Conservation (phyloP, 1,139 yeast species). For the Candida sojae region DNA sequence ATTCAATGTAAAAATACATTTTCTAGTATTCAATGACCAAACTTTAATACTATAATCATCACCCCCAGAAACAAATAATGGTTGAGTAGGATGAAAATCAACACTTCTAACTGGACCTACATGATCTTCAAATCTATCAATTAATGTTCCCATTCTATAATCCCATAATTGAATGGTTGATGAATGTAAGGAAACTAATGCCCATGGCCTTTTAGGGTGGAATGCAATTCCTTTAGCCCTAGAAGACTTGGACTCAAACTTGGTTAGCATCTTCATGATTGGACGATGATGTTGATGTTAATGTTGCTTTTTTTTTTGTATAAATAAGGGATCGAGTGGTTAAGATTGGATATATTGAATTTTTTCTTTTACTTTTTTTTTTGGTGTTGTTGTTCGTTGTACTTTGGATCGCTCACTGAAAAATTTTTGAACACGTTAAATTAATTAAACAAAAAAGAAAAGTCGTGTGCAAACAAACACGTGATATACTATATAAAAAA, state of each 20-base stretch:
- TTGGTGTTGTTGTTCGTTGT: background rate
- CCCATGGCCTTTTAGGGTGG: slow-evolving; percentile 98
- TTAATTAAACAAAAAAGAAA: background rate
- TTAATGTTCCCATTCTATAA: slow-evolving; percentile 97
- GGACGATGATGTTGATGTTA: background rate
- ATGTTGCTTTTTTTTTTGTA: background rate
- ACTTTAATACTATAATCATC: slow-evolving; percentile 95
- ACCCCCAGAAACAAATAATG: slow-evolving; percentile 94
- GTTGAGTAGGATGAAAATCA: slow-evolving; percentile 97
- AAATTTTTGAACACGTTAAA: slow-evolving; percentile 6
- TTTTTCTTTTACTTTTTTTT: background rate
- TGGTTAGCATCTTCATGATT: slow-evolving; percentile 94
- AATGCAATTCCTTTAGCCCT: slow-evolving; percentile 98
- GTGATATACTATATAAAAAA: background rate
- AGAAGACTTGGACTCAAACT: slow-evolving; percentile 98
- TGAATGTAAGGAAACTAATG: slow-evolving; percentile 88
- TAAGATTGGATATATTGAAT: background rate
- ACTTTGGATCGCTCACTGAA: background rate
- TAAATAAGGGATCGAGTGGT: background rate
- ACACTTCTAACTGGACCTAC: slow-evolving; percentile 97
- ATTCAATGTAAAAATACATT: slow-evolving; percentile 84
- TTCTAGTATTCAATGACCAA: slow-evolving; percentile 92
- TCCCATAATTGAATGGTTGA: slow-evolving; percentile 98
- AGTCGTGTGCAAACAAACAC: background rate
- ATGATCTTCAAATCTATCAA: slow-evolving; percentile 96